Evolutionary conservation across 208 protist species (phyloP).

Genomic region (Crithidia fasciculata): DNA sequence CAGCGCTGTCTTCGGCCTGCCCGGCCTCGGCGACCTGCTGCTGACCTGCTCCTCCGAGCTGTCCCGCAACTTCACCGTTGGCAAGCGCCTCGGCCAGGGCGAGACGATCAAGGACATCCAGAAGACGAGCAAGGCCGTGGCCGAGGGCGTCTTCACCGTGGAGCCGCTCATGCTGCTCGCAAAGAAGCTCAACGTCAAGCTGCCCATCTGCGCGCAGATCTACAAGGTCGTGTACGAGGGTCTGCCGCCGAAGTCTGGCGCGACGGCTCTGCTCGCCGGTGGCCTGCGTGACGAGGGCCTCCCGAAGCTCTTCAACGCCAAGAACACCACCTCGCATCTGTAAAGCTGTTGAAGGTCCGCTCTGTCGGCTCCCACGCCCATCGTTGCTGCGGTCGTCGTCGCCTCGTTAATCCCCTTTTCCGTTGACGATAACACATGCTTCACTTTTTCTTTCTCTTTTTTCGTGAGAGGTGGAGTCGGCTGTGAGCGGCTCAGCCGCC

Average conservation of each 20-base stretch:
- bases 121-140: slow-evolving; percentile 68
- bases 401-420: slow-evolving; percentile 1
- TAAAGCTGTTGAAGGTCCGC: neutral
- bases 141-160: slow-evolving; percentile 79
- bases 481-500: too few relatives aligned
- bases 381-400: too few relatives aligned
- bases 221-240: slow-evolving; percentile 73
- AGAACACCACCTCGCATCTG: slow-evolving; percentile 27
- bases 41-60: slow-evolving; percentile 91
- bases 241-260: slow-evolving; percentile 31
- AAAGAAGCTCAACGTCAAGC: slow-evolving; percentile 48
- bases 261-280: slow-evolving; percentile 32
- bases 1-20: slow-evolving; percentile 85
- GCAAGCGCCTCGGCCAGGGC: slow-evolving; percentile 77
- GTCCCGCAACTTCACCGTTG: slow-evolving; percentile 90
- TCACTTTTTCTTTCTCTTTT: neutral
- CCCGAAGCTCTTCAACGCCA: slow-evolving; percentile 42
- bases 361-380: too few relatives aligned
- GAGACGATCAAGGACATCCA: slow-evolving; percentile 71
- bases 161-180: slow-evolving; percentile 76
- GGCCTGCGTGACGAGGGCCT: slow-evolving; percentile 67
- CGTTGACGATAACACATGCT: neutral
- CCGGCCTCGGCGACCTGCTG: slow-evolving; percentile 88
- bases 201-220: slow-evolving; percentile 77
- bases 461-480: neutral